Evolutionary conservation across 768 basidiomycete species (phyloP).

Genomic region (Gymnopilus dilepis): DNA sequence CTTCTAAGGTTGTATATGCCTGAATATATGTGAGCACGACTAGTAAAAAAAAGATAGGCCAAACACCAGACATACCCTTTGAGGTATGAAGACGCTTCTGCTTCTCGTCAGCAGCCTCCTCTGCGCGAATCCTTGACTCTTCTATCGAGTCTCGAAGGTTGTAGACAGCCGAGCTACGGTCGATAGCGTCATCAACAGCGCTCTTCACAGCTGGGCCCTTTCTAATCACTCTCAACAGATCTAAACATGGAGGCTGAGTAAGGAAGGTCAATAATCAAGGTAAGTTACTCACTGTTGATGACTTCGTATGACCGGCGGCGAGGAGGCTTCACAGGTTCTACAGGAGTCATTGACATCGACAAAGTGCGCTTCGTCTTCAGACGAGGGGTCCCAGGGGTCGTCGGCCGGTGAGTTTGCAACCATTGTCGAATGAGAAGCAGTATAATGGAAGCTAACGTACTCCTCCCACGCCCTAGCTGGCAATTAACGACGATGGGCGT

Average conservation of each 20-base stretch:
- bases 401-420: conserved; percentile 57
- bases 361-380: conserved; percentile 40
- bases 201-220: conserved; percentile 87
- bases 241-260: conserved; percentile 39
- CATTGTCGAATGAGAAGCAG: conserved; percentile 85
- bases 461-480: conserved; percentile 91
- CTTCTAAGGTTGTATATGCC: conserved; percentile 82
- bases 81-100: conserved; percentile 70
- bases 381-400: conserved; percentile 44
- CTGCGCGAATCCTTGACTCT: conserved; percentile 75
- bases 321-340: conserved; percentile 38
- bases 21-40: conserved; percentile 28
- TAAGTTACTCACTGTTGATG: conserved; percentile 75
- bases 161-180: conserved; percentile 80
- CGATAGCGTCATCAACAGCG: conserved; percentile 86
- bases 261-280: neutral
- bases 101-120: conserved; percentile 75
- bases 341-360: conserved; percentile 48
- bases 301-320: conserved; percentile 77
- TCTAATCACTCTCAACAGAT: conserved; percentile 83
- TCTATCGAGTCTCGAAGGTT: conserved; percentile 93
- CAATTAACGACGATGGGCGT: conserved; percentile 94
- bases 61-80: conserved; percentile 54
- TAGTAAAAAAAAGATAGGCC: conserved; percentile 6
- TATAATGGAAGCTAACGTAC: conserved; percentile 87